Evolutionary conservation across 495 filamentous ascomycete species (phyloP).

Genomic region (Penicillium verhagenii): DNA sequence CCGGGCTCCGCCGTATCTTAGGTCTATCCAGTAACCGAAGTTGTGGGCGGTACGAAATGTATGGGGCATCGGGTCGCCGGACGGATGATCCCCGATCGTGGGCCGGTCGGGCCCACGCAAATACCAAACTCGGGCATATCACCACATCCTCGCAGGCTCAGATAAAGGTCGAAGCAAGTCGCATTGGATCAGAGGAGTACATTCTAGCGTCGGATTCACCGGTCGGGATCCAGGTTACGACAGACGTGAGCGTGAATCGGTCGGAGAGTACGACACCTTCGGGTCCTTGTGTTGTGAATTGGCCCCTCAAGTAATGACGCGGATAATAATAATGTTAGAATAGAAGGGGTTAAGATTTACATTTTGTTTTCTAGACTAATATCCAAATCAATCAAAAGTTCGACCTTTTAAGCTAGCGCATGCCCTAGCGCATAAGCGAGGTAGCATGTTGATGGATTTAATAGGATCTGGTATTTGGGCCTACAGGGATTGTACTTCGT

Average conservation of each 20-base stretch:
- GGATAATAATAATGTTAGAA: not conserved
- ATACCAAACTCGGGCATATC: not conserved
- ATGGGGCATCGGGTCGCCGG: not conserved
- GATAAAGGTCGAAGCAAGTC: not conserved
- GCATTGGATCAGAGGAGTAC: constrained; percentile 1
- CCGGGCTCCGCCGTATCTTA: constrained; percentile 12
- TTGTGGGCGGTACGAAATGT: not conserved
- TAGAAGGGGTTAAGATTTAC: not conserved
- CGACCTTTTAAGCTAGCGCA: not conserved
- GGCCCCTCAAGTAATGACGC: not conserved
- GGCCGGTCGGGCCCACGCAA: constrained; percentile 1
- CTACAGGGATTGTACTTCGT: not conserved
- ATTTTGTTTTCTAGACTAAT: not conserved
- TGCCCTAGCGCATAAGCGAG: not conserved
- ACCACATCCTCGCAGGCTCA: not conserved
- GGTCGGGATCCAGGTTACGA: not conserved
- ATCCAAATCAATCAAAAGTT: no score
- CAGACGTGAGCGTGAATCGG: constrained; percentile 1
- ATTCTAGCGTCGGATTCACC: not conserved
- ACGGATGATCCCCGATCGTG: constrained; percentile 3
- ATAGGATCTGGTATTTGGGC: not conserved
- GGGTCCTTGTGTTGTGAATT: not conserved
- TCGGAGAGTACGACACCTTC: not conserved
- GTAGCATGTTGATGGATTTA: not conserved
- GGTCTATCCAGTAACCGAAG: constrained; percentile 9